Evolutionary conservation across 345 rosid species (phyloP).

Genomic region (Rhizophora mangle): DNA sequence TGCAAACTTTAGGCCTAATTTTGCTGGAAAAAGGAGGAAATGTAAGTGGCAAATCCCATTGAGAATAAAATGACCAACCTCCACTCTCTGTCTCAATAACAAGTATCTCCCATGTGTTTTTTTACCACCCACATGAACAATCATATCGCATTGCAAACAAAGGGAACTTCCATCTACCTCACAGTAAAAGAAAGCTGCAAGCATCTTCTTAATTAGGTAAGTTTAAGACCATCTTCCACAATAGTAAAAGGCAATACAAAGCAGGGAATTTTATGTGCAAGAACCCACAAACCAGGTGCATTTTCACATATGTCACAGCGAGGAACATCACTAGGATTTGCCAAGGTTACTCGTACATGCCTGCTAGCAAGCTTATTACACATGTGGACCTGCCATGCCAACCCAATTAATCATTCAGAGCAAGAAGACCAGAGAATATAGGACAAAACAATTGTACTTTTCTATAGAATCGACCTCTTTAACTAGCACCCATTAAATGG

Average conservation of each 20-base stretch:
- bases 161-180: conserved; percentile 81
- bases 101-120: conserved; percentile 68
- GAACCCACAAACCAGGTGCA: conserved; percentile 53
- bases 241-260: not conserved
- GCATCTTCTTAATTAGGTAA: conserved; percentile 14
- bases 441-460: not conserved
- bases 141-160: conserved; percentile 81
- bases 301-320: conserved; percentile 83
- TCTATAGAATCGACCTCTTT: not conserved
- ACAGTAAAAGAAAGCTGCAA: conserved; percentile 82
- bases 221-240: not conserved
- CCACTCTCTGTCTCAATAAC: conserved; percentile 66
- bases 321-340: conserved; percentile 59
- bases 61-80: conserved; percentile 37
- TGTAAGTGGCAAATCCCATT: not conserved
- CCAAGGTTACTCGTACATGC: conserved; percentile 74
- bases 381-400: conserved; percentile 69
- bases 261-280: conserved; percentile 3
- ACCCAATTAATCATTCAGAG: not conserved
- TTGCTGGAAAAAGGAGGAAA: conserved; percentile 3
- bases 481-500: not conserved
- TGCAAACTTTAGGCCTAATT: conserved; percentile 1
- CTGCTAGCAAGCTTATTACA: conserved; percentile 83
- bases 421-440: not conserved
- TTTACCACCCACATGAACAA: conserved; percentile 85